Conservation (phyloP, 371 early-diverging fungal genomes). For the Synchytrium microbalum region DNA sequence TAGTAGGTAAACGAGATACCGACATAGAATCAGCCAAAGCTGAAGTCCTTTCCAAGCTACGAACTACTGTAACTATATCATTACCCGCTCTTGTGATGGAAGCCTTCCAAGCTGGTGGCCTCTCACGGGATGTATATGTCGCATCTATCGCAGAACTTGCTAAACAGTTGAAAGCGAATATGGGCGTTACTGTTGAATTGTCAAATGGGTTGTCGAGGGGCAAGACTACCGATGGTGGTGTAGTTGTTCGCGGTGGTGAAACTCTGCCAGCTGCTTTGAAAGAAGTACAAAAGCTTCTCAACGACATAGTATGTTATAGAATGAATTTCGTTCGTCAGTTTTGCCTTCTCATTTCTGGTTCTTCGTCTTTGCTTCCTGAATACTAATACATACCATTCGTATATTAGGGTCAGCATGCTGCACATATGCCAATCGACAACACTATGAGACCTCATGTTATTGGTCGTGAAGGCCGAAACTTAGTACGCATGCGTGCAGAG, state of each 20-base stretch:
- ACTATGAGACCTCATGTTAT: constrained; percentile 61
- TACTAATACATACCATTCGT: not conserved
- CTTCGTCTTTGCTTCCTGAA: not conserved
- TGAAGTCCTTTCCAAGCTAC: not conserved
- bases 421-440: constrained; percentile 19
- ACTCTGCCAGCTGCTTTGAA: constrained; percentile 24
- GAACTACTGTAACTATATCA: not conserved
- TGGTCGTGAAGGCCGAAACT: constrained; percentile 61
- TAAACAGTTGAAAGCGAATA: not conserved
- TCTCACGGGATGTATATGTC: not conserved
- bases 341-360: constrained; percentile 1
- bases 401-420: constrained; percentile 18
- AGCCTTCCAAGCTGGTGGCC: not conserved
- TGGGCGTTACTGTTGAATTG: not conserved
- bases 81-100: not conserved
- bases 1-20: not conserved
- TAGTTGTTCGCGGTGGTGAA: constrained; percentile 29
- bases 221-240: constrained; percentile 10
- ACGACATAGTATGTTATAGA: constrained; percentile 22
- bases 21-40: not conserved
- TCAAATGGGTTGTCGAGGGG: not conserved
- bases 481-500: constrained; percentile 62
- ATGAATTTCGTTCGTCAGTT: not conserved
- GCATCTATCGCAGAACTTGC: not conserved
- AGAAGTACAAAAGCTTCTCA: constrained; percentile 12